phyloP scores from a whole-genome alignment of 2,329 filamentous ascomycete species.

The Alternaria viburni region DNA sequence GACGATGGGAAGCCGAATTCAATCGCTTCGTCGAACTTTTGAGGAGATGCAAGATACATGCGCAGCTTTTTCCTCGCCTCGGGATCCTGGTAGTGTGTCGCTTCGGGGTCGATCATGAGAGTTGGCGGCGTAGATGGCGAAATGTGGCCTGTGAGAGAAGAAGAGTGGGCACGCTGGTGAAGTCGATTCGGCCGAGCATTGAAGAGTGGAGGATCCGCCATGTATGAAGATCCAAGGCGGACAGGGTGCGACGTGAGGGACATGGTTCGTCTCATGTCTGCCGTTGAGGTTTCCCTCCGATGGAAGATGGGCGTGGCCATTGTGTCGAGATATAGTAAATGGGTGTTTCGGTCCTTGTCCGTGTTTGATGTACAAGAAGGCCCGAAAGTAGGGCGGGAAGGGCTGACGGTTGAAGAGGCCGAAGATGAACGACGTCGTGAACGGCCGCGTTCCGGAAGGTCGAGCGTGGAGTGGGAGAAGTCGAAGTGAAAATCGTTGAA shows the following conservation, averaged over 20 bases:
- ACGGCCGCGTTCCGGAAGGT: conserved; percentile 16
- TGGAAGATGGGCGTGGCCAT: conserved; percentile 32
- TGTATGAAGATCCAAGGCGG: conserved; percentile 58
- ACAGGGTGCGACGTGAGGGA: conserved; percentile 73
- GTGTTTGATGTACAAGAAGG: conserved; percentile 16
- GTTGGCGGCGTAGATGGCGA: conserved; percentile 34
- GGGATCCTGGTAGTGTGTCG: conserved; percentile 87
- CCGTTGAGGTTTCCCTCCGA: conserved; percentile 18
- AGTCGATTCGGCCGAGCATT: conserved; percentile 38
- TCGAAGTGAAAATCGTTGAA: conserved; percentile 43
- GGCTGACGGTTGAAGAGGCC: conserved; percentile 27
- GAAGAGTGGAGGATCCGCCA: conserved; percentile 45
- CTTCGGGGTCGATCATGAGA: conserved; percentile 65
- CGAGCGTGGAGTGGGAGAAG: conserved; percentile 22
- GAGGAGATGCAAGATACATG: conserved; percentile 83
- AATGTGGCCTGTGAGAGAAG: conserved; percentile 35
- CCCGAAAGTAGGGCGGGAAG: conserved; percentile 20
- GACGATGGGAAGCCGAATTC: conserved; percentile 87
- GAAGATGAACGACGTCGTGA: conserved; percentile 25
- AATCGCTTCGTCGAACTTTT: conserved; percentile 94
- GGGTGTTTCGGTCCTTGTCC: conserved; percentile 25
- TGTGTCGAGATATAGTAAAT: conserved; percentile 35
- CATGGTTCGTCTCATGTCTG: conserved; percentile 64
- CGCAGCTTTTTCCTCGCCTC: conserved; percentile 86
- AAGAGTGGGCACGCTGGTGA: conserved; percentile 41